A percentile compares a stretch with the other conserved stretches of the same genome.
Conservation (phyloP, 1,284 basidiomycete genomes). For the Cryptococcus sp. region DNA sequence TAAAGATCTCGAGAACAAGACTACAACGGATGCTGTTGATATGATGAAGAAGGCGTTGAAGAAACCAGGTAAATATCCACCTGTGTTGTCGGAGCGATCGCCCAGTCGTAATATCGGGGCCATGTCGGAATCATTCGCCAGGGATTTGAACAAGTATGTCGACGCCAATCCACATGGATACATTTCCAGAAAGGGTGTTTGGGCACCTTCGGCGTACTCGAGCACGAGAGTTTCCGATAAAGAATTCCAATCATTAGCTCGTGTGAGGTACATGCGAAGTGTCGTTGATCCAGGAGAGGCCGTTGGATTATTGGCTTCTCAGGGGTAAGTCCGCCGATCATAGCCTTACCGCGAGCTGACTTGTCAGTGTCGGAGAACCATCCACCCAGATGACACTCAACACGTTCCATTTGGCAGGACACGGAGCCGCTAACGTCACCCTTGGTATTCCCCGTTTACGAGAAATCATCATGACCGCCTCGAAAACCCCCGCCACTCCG, state of each 20-base stretch:
- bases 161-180: constrained; percentile 72
- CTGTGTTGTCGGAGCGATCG: constrained; percentile 70
- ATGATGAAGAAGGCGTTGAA: constrained; percentile 93
- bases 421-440: constrained; percentile 98
- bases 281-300: constrained; percentile 97
- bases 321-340: constrained; percentile 63
- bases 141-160: constrained; percentile 74
- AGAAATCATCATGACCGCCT: constrained; percentile 99
- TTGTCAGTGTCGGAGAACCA: constrained; percentile 86
- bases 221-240: constrained; percentile 48
- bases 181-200: constrained; percentile 58
- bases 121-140: constrained; percentile 89
- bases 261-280: constrained; percentile 86
- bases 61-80: constrained; percentile 61
- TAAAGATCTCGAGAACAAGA: constrained; percentile 56
- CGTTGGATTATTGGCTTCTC: constrained; percentile 94
- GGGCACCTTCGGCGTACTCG: constrained; percentile 43
- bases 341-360: constrained; percentile 1
- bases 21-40: constrained; percentile 65
- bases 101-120: constrained; percentile 80
- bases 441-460: constrained; percentile 97
- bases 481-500: constrained; percentile 92
- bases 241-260: constrained; percentile 75
- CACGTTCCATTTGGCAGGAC: constrained; percentile 99
- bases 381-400: constrained; percentile 99